Evolutionary conservation across 164 flowering plant species (phyloP).

Genomic region (Tetracentron sinense): DNA sequence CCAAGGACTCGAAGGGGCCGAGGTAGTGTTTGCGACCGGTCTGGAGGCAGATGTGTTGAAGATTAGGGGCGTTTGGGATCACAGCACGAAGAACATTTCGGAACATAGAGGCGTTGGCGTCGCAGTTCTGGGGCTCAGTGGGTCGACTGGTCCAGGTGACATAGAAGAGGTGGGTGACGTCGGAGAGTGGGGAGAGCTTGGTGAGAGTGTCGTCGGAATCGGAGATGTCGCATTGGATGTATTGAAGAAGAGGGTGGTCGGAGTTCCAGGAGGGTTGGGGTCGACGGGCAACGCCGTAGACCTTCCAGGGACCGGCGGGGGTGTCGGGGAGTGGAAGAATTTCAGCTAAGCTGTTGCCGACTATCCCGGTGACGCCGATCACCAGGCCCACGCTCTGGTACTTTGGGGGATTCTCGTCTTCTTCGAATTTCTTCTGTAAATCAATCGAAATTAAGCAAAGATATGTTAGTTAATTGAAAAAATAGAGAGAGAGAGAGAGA

Average conservation of each 20-base stretch:
- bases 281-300: constrained; percentile 75
- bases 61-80: constrained; percentile 57
- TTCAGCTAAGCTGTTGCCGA: constrained; percentile 82
- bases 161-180: constrained; percentile 76
- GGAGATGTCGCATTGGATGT: constrained; percentile 71
- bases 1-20: constrained; percentile 45
- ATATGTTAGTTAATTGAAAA: background rate
- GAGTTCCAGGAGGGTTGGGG: constrained; percentile 58
- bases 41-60: constrained; percentile 65
- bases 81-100: constrained; percentile 58
- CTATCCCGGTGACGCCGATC: constrained; percentile 79
- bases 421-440: constrained; percentile 62
- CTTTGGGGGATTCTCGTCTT: constrained; percentile 33
- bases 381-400: constrained; percentile 61
- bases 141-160: constrained; percentile 49
- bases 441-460: background rate
- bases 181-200: constrained; percentile 58
- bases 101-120: constrained; percentile 54
- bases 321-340: constrained; percentile 77
- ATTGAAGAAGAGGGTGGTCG: constrained; percentile 56
- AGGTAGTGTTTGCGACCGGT: constrained; percentile 67
- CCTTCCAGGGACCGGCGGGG: constrained; percentile 91
- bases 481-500: background rate
- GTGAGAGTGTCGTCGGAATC: constrained; percentile 34
- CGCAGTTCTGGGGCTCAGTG: constrained; percentile 50